Percentiles rank a stretch among this genome's conserved stretches.
Conservation (phyloP, 306 rosid genomes). For the Gillenia trifoliata region DNA sequence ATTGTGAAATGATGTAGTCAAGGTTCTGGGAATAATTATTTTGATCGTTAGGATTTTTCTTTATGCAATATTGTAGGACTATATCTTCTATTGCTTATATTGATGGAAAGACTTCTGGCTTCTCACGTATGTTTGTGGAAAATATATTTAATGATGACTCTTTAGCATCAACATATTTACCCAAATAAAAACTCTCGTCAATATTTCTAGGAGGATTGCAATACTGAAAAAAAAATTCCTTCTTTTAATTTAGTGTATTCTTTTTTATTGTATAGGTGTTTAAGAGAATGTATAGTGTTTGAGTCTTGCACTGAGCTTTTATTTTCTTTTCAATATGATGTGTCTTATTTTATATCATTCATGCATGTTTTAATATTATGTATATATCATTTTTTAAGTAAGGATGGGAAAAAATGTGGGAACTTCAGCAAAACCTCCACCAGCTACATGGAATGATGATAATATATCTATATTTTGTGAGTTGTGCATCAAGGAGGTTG, state of each 20-base stretch:
- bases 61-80: constrained; percentile 57
- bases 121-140: background rate
- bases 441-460: too few relatives aligned
- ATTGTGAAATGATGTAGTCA: background rate
- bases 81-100: constrained; percentile 15
- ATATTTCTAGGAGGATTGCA: too few relatives aligned
- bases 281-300: too few relatives aligned
- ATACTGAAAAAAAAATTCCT: too few relatives aligned
- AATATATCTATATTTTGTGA: too few relatives aligned
- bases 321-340: background rate
- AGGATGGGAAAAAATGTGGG: too few relatives aligned
- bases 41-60: background rate
- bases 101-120: background rate
- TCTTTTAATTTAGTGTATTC: too few relatives aligned
- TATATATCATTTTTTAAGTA: too few relatives aligned
- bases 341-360: too few relatives aligned
- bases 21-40: background rate
- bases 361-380: too few relatives aligned
- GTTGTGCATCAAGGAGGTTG: too few relatives aligned
- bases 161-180: background rate
- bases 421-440: too few relatives aligned
- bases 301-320: background rate
- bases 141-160: background rate
- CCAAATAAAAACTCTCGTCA: background rate
- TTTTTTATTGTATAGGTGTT: background rate